Percentiles rank a stretch among this genome's conserved stretches.
Conservation (phyloP, 2,329 filamentous ascomycete species). For the Davidsoniella australis region DNA sequence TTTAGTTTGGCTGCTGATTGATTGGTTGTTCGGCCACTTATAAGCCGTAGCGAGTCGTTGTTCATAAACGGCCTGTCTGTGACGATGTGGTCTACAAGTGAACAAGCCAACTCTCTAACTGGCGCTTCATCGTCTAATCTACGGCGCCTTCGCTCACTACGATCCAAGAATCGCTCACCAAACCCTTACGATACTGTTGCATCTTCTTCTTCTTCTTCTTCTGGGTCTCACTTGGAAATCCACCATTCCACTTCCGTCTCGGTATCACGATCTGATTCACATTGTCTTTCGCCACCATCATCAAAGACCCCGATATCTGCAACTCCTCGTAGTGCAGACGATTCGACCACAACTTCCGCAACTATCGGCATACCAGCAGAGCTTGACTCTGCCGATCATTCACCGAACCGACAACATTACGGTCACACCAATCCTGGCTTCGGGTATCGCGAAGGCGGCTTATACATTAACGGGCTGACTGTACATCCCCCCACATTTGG, state of each 20-base stretch:
- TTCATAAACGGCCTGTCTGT: too few relatives aligned
- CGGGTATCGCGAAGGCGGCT: neutral
- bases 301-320: constrained; percentile 1
- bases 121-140: constrained; percentile 2
- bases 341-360: neutral
- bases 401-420: neutral
- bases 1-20: too few relatives aligned
- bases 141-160: constrained; percentile 4
- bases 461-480: constrained; percentile 10
- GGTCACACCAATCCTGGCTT: neutral
- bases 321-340: too few relatives aligned
- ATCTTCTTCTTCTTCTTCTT: neutral
- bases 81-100: too few relatives aligned
- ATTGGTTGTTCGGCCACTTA: too few relatives aligned
- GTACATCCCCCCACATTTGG: constrained; percentile 3
- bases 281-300: neutral
- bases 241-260: constrained; percentile 9
- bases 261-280: neutral
- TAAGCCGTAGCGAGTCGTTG: too few relatives aligned
- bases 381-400: neutral
- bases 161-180: neutral
- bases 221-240: constrained; percentile 7
- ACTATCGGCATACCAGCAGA: neutral
- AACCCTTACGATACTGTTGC: constrained; percentile 1
- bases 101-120: neutral